Conservation (phyloP, 1,139 yeast genomes). For the Blastobotrys aristatus region DNA sequence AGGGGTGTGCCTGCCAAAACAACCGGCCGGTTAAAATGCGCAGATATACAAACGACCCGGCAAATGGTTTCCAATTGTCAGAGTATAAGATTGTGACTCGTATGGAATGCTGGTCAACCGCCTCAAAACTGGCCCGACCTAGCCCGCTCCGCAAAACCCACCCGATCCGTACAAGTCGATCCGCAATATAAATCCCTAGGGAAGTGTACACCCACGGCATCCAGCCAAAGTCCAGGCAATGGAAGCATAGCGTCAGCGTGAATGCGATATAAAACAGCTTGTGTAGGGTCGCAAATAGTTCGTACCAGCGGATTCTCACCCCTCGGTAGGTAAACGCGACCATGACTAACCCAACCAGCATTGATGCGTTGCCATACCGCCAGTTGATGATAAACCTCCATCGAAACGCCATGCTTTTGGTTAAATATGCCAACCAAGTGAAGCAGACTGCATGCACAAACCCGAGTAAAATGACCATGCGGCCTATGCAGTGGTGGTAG, state of each 20-base stretch:
- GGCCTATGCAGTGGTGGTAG: constrained; percentile 60
- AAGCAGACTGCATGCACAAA: constrained; percentile 33
- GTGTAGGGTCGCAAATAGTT: constrained; percentile 36
- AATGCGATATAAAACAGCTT: constrained; percentile 40
- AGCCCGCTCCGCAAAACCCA: constrained; percentile 40
- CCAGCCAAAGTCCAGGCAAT: constrained; percentile 46
- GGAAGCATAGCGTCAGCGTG: constrained; percentile 39
- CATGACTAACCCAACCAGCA: constrained; percentile 24
- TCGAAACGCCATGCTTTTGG: constrained; percentile 36
- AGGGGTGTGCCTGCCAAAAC: constrained; percentile 64
- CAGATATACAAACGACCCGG: constrained; percentile 57
- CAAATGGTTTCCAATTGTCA: constrained; percentile 38
- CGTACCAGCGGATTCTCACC: constrained; percentile 40
- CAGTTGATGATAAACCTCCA: constrained; percentile 43
- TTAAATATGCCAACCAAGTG: constrained; percentile 34
- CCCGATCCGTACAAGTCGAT: constrained; percentile 35
- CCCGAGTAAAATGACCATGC: constrained; percentile 48
- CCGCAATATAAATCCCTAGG: constrained; percentile 38
- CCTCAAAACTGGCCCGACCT: constrained; percentile 35
- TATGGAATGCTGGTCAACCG: constrained; percentile 26
- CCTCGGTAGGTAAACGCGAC: constrained; percentile 18
- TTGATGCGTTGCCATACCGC: constrained; percentile 41
- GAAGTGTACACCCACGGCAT: constrained; percentile 41
- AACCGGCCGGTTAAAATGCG: constrained; percentile 41
- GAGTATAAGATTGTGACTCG: constrained; percentile 26